Conservation (phyloP, 331 rosid species). For the Malus hybrid region DNA sequence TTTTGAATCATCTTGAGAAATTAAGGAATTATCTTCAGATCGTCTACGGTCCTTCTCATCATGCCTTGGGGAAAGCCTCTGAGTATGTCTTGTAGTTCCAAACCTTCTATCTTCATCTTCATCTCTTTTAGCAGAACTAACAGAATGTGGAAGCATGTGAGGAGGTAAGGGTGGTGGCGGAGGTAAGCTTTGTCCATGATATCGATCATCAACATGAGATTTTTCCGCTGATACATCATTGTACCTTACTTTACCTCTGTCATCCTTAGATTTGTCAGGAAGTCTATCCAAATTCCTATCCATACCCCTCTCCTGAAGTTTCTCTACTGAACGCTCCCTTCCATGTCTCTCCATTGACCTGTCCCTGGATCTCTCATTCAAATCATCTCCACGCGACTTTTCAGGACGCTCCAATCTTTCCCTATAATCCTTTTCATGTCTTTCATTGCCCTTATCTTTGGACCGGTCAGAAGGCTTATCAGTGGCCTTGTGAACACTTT, state of each 20-base stretch:
- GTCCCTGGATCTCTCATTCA: conserved; percentile 67
- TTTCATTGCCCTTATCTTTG: conserved; percentile 77
- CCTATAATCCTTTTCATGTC: conserved; percentile 82
- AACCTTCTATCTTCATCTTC: conserved; percentile 90
- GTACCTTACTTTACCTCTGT: conserved; percentile 69
- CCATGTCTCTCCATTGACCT: conserved; percentile 90
- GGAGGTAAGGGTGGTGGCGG: conserved; percentile 99
- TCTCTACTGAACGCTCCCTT: conserved; percentile 83
- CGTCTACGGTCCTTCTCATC: conserved; percentile 91
- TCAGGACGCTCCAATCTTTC: conserved; percentile 82
- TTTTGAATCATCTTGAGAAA: conserved; percentile 76
- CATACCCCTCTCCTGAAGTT: conserved; percentile 63
- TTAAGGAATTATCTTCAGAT: conserved; percentile 77
- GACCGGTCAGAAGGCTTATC: conserved; percentile 75
- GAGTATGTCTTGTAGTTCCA: conserved; percentile 79
- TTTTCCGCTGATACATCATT: conserved; percentile 60
- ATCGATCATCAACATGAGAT: conserved; percentile 78
- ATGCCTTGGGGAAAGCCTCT: conserved; percentile 94
- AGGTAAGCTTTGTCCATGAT: conserved; percentile 92
- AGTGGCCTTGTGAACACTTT: conserved; percentile 41
- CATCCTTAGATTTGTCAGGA: conserved; percentile 83
- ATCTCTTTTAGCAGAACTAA: conserved; percentile 80
- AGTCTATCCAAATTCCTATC: conserved; percentile 72
- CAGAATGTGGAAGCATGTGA: conserved; percentile 87
- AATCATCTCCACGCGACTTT: conserved; percentile 83